A percentile compares a stretch with the other conserved stretches of the same genome.
phyloP scores from a whole-genome alignment of 805 yeast species.

The Metschnikowia baotianmanensis region DNA sequence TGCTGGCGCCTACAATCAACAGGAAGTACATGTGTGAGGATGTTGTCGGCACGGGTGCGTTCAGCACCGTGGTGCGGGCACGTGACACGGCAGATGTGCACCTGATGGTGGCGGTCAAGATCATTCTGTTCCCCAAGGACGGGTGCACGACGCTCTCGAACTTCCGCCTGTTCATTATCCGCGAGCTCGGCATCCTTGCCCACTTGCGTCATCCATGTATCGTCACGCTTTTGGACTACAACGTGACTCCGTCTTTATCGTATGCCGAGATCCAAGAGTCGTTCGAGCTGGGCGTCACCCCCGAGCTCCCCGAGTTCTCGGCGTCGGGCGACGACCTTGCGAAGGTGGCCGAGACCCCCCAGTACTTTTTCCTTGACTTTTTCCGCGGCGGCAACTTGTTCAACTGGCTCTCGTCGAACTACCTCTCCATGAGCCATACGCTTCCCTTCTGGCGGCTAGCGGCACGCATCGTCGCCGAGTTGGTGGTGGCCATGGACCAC shows the following conservation, averaged over 20 bases:
- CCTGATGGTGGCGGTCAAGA: conserved; percentile 65
- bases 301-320: too few species aligned
- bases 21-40: conserved; percentile 13
- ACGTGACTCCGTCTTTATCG: conserved; percentile 29
- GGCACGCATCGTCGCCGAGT: conserved; percentile 65
- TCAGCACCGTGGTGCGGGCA: conserved; percentile 61
- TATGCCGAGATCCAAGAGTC: conserved; percentile 24
- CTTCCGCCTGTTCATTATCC: conserved; percentile 37
- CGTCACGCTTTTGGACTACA: conserved; percentile 55
- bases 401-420: conserved; percentile 46
- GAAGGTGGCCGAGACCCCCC: conserved; percentile 25
- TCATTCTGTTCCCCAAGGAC: conserved; percentile 42
- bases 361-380: conserved; percentile 63
- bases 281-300: background rate
- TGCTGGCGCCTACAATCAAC: conserved; percentile 12
- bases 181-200: conserved; percentile 71
- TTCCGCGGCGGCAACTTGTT: conserved; percentile 86
- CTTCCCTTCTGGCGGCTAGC: conserved; percentile 47
- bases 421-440: conserved; percentile 10
- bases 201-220: conserved; percentile 66
- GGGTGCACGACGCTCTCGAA: conserved; percentile 24
- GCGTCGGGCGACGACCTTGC: conserved; percentile 1
- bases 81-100: conserved; percentile 22
- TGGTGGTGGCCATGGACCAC: conserved; percentile 63
- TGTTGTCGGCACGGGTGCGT: conserved; percentile 63